Conservation (phyloP, 2,329 filamentous ascomycete genomes). For the Colletotrichum tofieldiae region DNA sequence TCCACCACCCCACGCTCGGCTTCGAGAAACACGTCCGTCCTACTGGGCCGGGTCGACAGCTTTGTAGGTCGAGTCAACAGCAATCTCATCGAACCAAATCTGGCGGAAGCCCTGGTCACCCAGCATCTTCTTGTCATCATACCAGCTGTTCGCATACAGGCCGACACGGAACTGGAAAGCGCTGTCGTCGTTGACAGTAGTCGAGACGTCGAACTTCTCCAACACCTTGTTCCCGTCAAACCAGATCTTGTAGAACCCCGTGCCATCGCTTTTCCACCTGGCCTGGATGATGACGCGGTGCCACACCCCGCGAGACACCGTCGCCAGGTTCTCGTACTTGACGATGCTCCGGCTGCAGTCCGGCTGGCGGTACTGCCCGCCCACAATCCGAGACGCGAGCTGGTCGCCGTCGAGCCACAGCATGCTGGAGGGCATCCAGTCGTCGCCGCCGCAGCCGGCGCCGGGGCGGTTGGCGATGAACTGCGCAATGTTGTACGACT, state of each 20-base stretch:
- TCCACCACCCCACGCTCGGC: no score
- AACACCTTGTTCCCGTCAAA: conserved; percentile 62
- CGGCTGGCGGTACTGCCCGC: conserved; percentile 48
- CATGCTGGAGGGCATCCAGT: conserved; percentile 66
- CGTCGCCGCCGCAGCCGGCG: conserved; percentile 60
- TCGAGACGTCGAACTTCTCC: conserved; percentile 57
- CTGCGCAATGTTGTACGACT: conserved; percentile 65
- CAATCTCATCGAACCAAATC: conserved; percentile 67
- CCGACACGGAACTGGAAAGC: conserved; percentile 64
- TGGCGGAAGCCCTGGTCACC: conserved; percentile 60
- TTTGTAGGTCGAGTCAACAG: conserved; percentile 55
- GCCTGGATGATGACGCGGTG: conserved; percentile 63
- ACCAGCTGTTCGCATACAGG: conserved; percentile 66
- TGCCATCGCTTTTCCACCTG: conserved; percentile 60
- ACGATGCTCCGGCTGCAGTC: conserved; percentile 47
- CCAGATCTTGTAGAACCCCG: conserved; percentile 64
- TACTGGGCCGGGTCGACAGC: not conserved
- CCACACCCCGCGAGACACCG: conserved; percentile 61
- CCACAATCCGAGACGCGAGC: conserved; percentile 58
- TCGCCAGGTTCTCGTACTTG: conserved; percentile 51
- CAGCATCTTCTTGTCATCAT: conserved; percentile 58
- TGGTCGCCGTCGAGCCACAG: conserved; percentile 61
- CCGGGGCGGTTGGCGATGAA: conserved; percentile 66
- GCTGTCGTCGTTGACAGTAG: conserved; percentile 61
- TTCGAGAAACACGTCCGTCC: not conserved